Percentiles rank a stretch among this genome's conserved stretches.
These are phyloP conservation scores for Mycosphaerella arachidis DNA, from an alignment of 2,329 filamentous ascomycete species.

Conservation along the genomic window DNA sequence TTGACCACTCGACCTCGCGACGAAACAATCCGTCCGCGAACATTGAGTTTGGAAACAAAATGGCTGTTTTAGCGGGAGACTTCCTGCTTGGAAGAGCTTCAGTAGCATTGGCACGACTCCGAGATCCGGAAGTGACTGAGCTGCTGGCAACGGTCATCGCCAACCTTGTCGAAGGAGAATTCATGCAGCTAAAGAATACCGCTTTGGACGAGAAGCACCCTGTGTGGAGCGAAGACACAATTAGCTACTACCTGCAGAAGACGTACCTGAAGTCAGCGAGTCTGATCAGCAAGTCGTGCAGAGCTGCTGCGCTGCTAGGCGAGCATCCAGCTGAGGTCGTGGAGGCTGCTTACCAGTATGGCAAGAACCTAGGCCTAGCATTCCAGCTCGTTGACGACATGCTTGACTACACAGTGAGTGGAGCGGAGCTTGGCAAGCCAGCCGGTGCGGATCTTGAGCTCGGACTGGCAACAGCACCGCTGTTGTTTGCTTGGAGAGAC, in stretches of 20 bases:
- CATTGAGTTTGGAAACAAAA: slow-evolving; percentile 95
- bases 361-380: slow-evolving; percentile 86
- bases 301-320: slow-evolving; percentile 81
- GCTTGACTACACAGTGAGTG: slow-evolving; percentile 89
- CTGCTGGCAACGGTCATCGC: slow-evolving; percentile 93
- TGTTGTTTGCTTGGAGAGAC: slow-evolving; percentile 85
- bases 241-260: slow-evolving; percentile 94
- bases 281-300: slow-evolving; percentile 92
- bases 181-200: slow-evolving; percentile 99
- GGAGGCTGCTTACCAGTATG: slow-evolving; percentile 86
- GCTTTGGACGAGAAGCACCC: slow-evolving; percentile 80
- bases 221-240: slow-evolving; percentile 78
- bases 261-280: slow-evolving; percentile 97
- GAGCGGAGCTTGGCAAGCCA: slow-evolving; percentile 84
- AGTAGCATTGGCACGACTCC: slow-evolving; percentile 81
- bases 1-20: slow-evolving; percentile 83
- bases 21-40: slow-evolving; percentile 85
- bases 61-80: slow-evolving; percentile 96
- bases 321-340: slow-evolving; percentile 72
- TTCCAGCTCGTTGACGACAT: slow-evolving; percentile 98
- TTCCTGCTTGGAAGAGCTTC: slow-evolving; percentile 91
- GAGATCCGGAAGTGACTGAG: slow-evolving; percentile 92
- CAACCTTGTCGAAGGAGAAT: slow-evolving; percentile 95
- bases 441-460: slow-evolving; percentile 91
- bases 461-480: slow-evolving; percentile 85